Evolutionary conservation across 306 rosid genomes (phyloP), one percentile per base, ranked within the genome.

Genomic region (Cucumis melo): DNA sequence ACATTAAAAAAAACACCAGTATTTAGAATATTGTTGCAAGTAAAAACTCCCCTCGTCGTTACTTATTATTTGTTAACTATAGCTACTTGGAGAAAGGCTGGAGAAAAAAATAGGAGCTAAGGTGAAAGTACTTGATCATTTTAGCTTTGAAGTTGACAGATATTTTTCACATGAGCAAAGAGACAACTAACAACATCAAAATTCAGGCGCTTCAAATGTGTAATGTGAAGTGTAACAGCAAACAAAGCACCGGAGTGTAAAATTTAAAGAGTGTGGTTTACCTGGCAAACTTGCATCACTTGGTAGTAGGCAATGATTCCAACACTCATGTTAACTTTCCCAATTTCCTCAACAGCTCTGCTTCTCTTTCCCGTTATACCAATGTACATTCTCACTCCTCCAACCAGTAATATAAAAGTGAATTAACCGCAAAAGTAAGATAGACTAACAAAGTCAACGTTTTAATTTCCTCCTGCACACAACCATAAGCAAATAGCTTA

Each of bases 271-370:
- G 41, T 50, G 19, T 53, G 27, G 60, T 74, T 60, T 82, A 91
- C 98, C 97, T 93, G 97, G 83, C 92, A 93, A 86, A 93, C 97
- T 88, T 91, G 92, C 89, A 91, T 93, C 84, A 90, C 87, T 84
- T 87, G 96, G 59, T 80, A 88, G 85, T 90, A 90, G 32, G 97
- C 89, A 76, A 88, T 86, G 75, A 87, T 78, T 83, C 98, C 96
- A 85, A 88, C 97, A 84, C 87, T 84, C 98, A 93, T 91, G 77
- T 88, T 90, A 93, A 93, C 84, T 70, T 82, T 82, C 77, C 88
- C 97, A 79, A 87, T 85, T 84, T 86, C 93, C 79, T 88, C 80
- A 74, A 86, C 83, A 62, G 93, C 88, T 83, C 85, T 82, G 76
- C 81, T 80, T 88, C 88, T 87, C 86, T 82, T 88, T 58, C 78